A percentile compares a stretch with the other conserved stretches of the same genome.
Conservation (phyloP, 2,329 filamentous ascomycete species). For the Paracoccidioides brasiliensis region DNA sequence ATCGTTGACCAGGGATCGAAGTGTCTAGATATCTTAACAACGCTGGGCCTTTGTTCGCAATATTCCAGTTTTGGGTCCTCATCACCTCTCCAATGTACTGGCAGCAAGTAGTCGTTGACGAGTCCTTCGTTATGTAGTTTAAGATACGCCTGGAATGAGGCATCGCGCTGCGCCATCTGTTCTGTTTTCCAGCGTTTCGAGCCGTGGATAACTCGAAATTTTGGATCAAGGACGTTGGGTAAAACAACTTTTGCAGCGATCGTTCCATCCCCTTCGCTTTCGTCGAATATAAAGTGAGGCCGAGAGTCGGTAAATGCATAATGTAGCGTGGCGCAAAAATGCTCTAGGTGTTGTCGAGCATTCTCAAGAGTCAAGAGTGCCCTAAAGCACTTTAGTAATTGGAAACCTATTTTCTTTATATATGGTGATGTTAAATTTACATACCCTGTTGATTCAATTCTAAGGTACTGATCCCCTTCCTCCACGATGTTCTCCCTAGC, state of each 20-base stretch:
- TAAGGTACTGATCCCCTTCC: constrained; percentile 25
- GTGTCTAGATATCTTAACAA: constrained; percentile 20
- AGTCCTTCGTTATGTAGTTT: constrained; percentile 56
- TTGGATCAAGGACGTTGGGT: constrained; percentile 54
- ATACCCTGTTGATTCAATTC: constrained; percentile 33
- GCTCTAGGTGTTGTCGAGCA: constrained; percentile 61
- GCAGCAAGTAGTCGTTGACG: constrained; percentile 66
- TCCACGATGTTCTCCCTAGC: constrained; percentile 38
- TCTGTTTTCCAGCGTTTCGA: constrained; percentile 53
- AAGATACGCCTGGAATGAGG: constrained; percentile 67
- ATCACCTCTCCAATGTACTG: constrained; percentile 30
- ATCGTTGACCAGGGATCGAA: constrained; percentile 28
- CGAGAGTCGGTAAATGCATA: constrained; percentile 48
- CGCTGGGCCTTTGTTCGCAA: constrained; percentile 17
- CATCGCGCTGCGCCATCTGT: constrained; percentile 62
- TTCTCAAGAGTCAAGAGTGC: constrained; percentile 61
- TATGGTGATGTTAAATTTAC: constrained; percentile 8
- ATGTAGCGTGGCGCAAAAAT: constrained; percentile 60
- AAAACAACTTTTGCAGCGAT: constrained; percentile 50
- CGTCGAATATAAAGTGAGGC: constrained; percentile 53
- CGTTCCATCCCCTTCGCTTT: constrained; percentile 17
- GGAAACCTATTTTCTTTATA: no score
- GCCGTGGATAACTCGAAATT: constrained; percentile 44
- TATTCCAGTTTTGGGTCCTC: constrained; percentile 24
- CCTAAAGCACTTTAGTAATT: constrained; percentile 23